Evolutionary conservation across 192 early-diverging fungal species (phyloP).

Genomic region (Umbelopsis sp.): DNA sequence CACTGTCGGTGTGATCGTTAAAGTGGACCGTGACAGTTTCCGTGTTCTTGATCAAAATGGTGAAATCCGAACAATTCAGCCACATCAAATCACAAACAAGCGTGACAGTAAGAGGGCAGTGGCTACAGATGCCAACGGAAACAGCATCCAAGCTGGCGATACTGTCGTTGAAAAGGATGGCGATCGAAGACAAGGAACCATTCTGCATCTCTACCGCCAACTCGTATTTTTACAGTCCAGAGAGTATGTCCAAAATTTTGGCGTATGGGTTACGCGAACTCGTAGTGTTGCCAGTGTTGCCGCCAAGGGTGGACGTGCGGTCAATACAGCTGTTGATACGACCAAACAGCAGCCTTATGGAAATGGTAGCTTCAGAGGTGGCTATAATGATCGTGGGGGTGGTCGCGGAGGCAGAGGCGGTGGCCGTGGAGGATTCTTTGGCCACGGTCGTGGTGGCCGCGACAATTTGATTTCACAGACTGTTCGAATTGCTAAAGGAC

Average conservation of each 20-base stretch:
- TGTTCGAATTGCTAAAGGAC: slow-evolving; percentile 83
- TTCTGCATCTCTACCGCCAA: slow-evolving; percentile 82
- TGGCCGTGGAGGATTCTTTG: slow-evolving; percentile 58
- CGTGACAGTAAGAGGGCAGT: slow-evolving; percentile 60
- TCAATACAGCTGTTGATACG: slow-evolving; percentile 16
- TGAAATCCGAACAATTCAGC: slow-evolving; percentile 62
- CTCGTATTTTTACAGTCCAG: slow-evolving; percentile 81
- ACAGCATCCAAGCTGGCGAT: slow-evolving; percentile 69
- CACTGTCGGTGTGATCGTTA: slow-evolving; percentile 81
- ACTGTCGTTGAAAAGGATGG: slow-evolving; percentile 71
- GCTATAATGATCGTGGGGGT: slow-evolving; percentile 9
- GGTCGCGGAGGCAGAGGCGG: slow-evolving; percentile 49
- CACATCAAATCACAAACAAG: slow-evolving; percentile 73
- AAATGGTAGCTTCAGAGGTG: slow-evolving; percentile 20
- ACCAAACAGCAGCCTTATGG: slow-evolving; percentile 26
- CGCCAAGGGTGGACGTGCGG: slow-evolving; percentile 39
- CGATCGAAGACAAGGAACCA: slow-evolving; percentile 65
- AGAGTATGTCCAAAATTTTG: slow-evolving; percentile 72
- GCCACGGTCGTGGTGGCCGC: slow-evolving; percentile 53
- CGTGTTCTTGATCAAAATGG: slow-evolving; percentile 81
- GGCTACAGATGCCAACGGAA: slow-evolving; percentile 52
- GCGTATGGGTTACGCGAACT: slow-evolving; percentile 75
- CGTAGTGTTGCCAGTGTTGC: slow-evolving; percentile 64
- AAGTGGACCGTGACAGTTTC: slow-evolving; percentile 74
- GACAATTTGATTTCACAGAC: slow-evolving; percentile 72